Conservation (phyloP, 2,329 filamentous ascomycete species). For the Eutypa lata region DNA sequence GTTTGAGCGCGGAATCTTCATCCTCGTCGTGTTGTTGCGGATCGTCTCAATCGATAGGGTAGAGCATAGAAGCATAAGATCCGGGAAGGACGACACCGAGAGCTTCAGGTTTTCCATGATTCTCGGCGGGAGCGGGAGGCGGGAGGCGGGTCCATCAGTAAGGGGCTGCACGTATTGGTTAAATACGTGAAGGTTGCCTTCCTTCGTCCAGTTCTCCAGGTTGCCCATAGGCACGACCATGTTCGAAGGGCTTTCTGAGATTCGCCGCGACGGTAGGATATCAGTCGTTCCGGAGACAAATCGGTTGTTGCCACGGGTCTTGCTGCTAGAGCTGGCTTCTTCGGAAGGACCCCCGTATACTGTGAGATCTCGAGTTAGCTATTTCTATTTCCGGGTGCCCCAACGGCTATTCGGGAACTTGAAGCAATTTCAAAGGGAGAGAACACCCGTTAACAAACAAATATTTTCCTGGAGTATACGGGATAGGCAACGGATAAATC, state of each 20-base stretch:
- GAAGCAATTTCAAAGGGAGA: too few species aligned
- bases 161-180: constrained; percentile 18
- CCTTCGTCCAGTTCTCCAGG: constrained; percentile 23
- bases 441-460: too few species aligned
- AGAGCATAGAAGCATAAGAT: constrained; percentile 55
- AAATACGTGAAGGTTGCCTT: constrained; percentile 21
- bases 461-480: too few species aligned
- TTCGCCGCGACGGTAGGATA: too few species aligned
- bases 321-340: too few species aligned
- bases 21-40: constrained; percentile 51
- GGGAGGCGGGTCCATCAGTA: constrained; percentile 25
- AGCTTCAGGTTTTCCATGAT: constrained; percentile 53
- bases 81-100: constrained; percentile 55
- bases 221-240: constrained; percentile 15
- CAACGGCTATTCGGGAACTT: too few species aligned
- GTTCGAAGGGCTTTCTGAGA: constrained; percentile 5
- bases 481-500: too few species aligned
- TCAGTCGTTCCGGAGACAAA: too few species aligned
- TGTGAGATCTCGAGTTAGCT: too few species aligned
- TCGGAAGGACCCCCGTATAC: too few species aligned
- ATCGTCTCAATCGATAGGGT: constrained; percentile 58
- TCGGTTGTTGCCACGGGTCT: neutral
- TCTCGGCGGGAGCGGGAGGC: constrained; percentile 50
- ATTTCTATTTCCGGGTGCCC: too few species aligned
- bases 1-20: constrained; percentile 29